Conservation (phyloP, 352 stramenopile species). For the Pilasporangium apinafurcum region DNA sequence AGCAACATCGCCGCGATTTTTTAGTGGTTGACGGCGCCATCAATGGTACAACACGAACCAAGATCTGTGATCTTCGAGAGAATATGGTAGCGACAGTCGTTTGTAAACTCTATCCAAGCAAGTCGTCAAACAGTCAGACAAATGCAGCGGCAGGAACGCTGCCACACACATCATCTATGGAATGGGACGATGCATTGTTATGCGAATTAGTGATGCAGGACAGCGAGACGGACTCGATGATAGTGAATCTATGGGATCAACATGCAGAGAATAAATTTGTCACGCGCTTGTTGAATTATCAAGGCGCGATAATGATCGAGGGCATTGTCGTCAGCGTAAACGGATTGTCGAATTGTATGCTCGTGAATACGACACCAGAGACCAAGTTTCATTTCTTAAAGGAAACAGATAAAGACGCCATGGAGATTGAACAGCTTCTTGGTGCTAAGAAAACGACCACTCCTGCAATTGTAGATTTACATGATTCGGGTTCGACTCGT, state of each 20-base stretch:
- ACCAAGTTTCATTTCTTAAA: conserved; percentile 33
- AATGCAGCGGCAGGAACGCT: not conserved
- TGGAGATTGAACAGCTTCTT: conserved; percentile 16
- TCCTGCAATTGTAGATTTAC: conserved; percentile 25
- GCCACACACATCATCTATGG: conserved; percentile 5
- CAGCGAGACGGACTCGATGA: conserved; percentile 23
- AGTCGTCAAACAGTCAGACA: not conserved
- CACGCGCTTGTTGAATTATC: conserved; percentile 26
- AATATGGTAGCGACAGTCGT: conserved; percentile 51
- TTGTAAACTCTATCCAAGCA: conserved; percentile 31
- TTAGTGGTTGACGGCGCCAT: conserved; percentile 4
- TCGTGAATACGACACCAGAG: conserved; percentile 53
- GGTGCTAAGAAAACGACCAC: not conserved
- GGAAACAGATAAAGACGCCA: conserved; percentile 10
- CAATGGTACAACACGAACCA: not conserved
- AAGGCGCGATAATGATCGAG: conserved; percentile 21
- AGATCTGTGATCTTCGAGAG: conserved; percentile 40
- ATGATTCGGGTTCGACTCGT: no score
- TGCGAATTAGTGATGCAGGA: conserved; percentile 46
- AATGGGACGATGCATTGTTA: conserved; percentile 33
- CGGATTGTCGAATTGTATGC: conserved; percentile 29
- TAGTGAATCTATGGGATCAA: conserved; percentile 62
- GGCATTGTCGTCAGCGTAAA: conserved; percentile 44
- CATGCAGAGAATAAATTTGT: conserved; percentile 45
- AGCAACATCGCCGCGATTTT: conserved; percentile 41